Conservation (phyloP, 2,329 filamentous ascomycete genomes). For the Podosphaera xanthii region DNA sequence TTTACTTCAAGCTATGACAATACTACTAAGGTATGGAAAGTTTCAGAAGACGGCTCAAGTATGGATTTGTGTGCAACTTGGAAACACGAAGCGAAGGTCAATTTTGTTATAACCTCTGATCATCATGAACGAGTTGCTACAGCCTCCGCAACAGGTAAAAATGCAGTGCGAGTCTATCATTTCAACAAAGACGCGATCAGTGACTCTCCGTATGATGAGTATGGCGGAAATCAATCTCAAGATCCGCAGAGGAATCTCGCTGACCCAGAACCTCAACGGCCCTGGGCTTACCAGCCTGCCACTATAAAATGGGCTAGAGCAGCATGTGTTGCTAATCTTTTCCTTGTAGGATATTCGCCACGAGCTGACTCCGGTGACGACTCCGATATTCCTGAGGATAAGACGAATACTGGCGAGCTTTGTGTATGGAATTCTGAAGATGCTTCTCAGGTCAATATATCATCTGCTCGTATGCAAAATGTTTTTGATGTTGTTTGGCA, state of each 20-base stretch:
- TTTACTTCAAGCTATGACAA: constrained; percentile 40
- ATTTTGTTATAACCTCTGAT: constrained; percentile 33
- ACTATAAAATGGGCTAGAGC: constrained; percentile 38
- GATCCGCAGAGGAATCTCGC: not conserved
- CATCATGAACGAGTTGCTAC: constrained; percentile 29
- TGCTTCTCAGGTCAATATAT: constrained; percentile 21
- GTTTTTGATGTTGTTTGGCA: constrained; percentile 45
- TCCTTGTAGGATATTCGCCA: constrained; percentile 40
- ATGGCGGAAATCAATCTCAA: constrained; percentile 11
- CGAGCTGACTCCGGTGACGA: constrained; percentile 29
- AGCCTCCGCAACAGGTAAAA: constrained; percentile 28
- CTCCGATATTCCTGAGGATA: constrained; percentile 31
- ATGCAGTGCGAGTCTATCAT: constrained; percentile 34
- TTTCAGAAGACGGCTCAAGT: constrained; percentile 17
- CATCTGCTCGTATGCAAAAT: constrained; percentile 30
- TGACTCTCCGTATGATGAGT: constrained; percentile 10
- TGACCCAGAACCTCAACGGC: constrained; percentile 10
- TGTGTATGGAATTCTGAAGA: constrained; percentile 31
- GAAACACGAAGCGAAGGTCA: constrained; percentile 33
- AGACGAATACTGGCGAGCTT: constrained; percentile 33
- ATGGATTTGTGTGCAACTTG: constrained; percentile 28
- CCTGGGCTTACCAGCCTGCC: constrained; percentile 40
- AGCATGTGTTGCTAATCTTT: constrained; percentile 23
- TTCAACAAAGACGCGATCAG: constrained; percentile 19
- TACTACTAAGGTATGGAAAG: constrained; percentile 35